Evolutionary conservation across 176 grass and related monocot species (phyloP).

Genomic region (Alloteropsis semialata): DNA sequence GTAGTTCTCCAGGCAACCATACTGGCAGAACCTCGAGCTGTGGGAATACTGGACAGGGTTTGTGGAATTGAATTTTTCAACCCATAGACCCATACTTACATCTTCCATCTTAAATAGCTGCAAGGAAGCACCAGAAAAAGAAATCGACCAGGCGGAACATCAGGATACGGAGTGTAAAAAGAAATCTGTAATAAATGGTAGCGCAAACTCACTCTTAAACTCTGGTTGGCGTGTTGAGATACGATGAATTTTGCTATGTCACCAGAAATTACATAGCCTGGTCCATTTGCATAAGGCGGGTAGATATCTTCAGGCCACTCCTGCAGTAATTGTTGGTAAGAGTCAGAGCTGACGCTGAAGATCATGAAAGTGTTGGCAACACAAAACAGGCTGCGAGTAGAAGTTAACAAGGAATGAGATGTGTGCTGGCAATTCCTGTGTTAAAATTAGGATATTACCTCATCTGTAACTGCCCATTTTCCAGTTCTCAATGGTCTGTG

Average conservation of each 20-base stretch:
- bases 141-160: neutral
- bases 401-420: neutral
- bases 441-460: conserved; percentile 49
- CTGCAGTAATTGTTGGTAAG: conserved; percentile 42
- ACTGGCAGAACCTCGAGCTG: conserved; percentile 96
- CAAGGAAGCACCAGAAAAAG: conserved; percentile 37
- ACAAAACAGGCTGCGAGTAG: neutral
- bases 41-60: conserved; percentile 74
- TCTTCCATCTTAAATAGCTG: conserved; percentile 99
- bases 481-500: conserved; percentile 88
- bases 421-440: neutral
- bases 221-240: conserved; percentile 78
- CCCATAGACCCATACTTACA: conserved; percentile 94
- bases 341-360: neutral
- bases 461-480: conserved; percentile 88
- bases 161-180: conserved; percentile 1
- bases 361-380: neutral
- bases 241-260: conserved; percentile 75
- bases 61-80: conserved; percentile 85
- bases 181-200: neutral
- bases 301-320: conserved; percentile 97
- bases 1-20: conserved; percentile 85
- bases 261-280: conserved; percentile 86
- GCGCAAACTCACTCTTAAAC: conserved; percentile 58
- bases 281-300: conserved; percentile 91